Conservation (phyloP, 176 grass and related monocot genomes). For the Luzula sylvatica region DNA sequence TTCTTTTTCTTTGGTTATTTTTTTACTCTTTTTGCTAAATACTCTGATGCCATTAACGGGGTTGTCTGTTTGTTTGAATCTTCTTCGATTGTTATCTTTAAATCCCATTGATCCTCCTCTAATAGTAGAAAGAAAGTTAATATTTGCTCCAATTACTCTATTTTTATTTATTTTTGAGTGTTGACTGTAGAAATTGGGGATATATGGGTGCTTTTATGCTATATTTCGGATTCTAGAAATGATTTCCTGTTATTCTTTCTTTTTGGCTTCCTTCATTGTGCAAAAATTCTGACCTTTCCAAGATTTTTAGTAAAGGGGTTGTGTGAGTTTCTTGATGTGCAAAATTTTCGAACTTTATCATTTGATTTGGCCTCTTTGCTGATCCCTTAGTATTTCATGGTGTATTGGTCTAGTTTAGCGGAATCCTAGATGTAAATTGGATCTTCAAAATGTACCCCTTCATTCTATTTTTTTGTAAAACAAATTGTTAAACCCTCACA, state of each 20-base stretch:
- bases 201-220: too few relatives aligned
- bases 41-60: neutral
- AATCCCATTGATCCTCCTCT: neutral
- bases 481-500: too few relatives aligned
- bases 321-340: too few relatives aligned
- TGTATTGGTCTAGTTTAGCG: too few relatives aligned
- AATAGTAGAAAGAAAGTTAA: neutral
- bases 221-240: neutral
- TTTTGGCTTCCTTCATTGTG: neutral
- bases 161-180: neutral
- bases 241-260: neutral
- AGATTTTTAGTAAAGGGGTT: too few relatives aligned
- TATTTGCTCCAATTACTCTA: neutral
- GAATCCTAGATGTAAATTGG: too few relatives aligned
- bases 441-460: too few relatives aligned
- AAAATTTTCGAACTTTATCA: neutral
- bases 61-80: neutral
- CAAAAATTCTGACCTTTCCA: too few relatives aligned
- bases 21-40: neutral
- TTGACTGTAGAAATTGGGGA: neutral
- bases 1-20: neutral
- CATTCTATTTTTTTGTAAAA: too few relatives aligned
- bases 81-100: constrained; percentile 7
- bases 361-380: too few relatives aligned
- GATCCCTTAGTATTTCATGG: too few relatives aligned